Evolutionary conservation across 225 moss, liverwort and hornwort genomes (phyloP), one percentile per base, ranked within the genome.

Genomic region (Pseudoscleropodium purum): DNA sequence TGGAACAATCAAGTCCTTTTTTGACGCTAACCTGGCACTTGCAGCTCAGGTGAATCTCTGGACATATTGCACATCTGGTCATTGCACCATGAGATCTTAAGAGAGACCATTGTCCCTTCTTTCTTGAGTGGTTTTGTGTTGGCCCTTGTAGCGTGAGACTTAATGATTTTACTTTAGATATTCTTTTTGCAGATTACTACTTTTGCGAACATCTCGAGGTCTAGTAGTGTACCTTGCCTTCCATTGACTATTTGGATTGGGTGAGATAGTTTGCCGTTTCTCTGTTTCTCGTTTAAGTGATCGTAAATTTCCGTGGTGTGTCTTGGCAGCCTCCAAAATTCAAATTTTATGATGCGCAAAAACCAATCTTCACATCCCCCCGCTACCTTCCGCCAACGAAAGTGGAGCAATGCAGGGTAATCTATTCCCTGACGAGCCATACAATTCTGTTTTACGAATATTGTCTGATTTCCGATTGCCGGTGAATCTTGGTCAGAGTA

Each of bases 1-100:
- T 86, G 96, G 95, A 89, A 94, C 94, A 63, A 94, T 96, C 78
- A 93, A 96, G 69, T 95, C 95, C 67, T 96, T 95, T 82, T 95
- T 95, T 81, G 92, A 95, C 82, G 96, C 96, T 20, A 95, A 96
- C 65, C 76, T 96, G 84, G 95, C 93, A 43, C 91, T 96, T 25
- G 94, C 96, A 89, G 89, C 91, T 80, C 90, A 96, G 91, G 94
- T 94, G 90, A 14, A n/a, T 5, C 13, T 59, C 66, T 85, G 30
- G 16, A 20, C 33, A 36, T n/a, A 37, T 39, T 59, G 37, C 6
- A 15, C 7, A 76, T 31, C 36, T 80, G 34, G 19, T 88, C 36
- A 47, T 30, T 25, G 41, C 43, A 29, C 41, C 9, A 27, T 52
- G 24, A 49, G 62, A 45, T 78, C 36, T 37, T 34, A 57, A 59